These are phyloP conservation scores for Protea cynaroides DNA, from an alignment of 164 flowering plant species.

Conservation along the genomic window DNA sequence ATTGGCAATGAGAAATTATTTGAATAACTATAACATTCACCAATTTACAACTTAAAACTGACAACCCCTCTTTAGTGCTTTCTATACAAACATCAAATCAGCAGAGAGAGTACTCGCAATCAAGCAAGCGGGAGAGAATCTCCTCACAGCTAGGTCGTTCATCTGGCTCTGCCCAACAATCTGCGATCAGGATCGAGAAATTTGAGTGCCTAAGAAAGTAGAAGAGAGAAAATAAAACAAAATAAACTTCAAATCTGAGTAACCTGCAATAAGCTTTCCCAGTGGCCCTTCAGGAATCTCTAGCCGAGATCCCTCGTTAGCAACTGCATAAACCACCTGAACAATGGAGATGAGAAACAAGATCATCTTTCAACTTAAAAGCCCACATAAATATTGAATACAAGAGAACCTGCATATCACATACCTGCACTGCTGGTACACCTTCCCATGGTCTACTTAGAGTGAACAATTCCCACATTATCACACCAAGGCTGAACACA, in stretches of 20 bases:
- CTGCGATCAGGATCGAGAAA: constrained; percentile 32
- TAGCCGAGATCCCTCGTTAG: constrained; percentile 68
- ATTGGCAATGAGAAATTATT: not conserved
- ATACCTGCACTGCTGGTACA: constrained; percentile 64
- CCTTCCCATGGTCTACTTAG: constrained; percentile 96
- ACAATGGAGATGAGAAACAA: constrained; percentile 5
- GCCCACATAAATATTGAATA: not conserved
- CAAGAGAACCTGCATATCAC: constrained; percentile 3
- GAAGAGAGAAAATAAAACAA: not conserved
- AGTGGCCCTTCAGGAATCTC: constrained; percentile 94
- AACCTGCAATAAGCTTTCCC: constrained; percentile 84
- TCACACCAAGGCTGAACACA: constrained; percentile 75
- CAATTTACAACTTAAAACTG: not conserved
- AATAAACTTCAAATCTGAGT: not conserved
- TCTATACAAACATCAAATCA: constrained; percentile 14
- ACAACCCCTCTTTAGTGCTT: not conserved
- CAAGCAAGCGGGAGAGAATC: constrained; percentile 70
- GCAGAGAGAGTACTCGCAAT: constrained; percentile 64
- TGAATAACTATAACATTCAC: not conserved
- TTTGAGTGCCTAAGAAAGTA: not conserved
- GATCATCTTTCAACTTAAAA: not conserved
- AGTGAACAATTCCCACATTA: constrained; percentile 82
- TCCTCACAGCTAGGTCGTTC: constrained; percentile 82
- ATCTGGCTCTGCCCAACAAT: constrained; percentile 90
- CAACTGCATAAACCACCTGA: constrained; percentile 92